Conservation (phyloP, 495 filamentous ascomycete genomes). For the Penicilliopsis zonata region DNA sequence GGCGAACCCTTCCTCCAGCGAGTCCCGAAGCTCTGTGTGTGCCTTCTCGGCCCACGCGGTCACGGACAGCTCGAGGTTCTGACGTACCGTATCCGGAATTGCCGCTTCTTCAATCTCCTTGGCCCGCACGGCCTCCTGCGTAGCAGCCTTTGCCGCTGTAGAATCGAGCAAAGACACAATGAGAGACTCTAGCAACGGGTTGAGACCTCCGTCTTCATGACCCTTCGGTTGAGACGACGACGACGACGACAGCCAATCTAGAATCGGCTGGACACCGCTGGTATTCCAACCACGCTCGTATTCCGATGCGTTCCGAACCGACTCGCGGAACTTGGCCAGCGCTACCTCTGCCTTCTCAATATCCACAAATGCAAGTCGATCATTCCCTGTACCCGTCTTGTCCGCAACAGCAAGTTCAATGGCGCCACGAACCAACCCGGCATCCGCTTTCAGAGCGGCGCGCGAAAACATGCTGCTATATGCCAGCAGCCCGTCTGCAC, state of each 20-base stretch:
- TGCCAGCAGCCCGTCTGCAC: conserved; percentile 40
- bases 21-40: conserved; percentile 70
- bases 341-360: conserved; percentile 43
- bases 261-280: conserved; percentile 51
- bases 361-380: conserved; percentile 38
- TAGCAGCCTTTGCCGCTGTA: conserved; percentile 39
- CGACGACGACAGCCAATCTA: conserved; percentile 54
- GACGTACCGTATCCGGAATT: conserved; percentile 28
- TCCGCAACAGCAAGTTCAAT: conserved; percentile 36
- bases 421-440: conserved; percentile 38
- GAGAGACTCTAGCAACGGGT: conserved; percentile 50
- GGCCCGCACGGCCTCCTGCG: conserved; percentile 32
- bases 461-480: conserved; percentile 34
- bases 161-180: conserved; percentile 54
- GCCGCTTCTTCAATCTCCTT: conserved; percentile 18
- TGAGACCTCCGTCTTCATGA: conserved; percentile 35
- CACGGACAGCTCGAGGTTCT: conserved; percentile 43
- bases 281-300: conserved; percentile 66
- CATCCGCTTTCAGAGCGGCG: conserved; percentile 20
- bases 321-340: conserved; percentile 51
- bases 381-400: conserved; percentile 9
- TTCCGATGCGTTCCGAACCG: conserved; percentile 50
- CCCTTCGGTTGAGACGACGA: conserved; percentile 31
- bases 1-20: conserved; percentile 62
- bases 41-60: conserved; percentile 63